These are phyloP conservation scores for Xylariaceae sp. DNA, from an alignment of 2,329 filamentous ascomycete genomes.

Conservation along the genomic window DNA sequence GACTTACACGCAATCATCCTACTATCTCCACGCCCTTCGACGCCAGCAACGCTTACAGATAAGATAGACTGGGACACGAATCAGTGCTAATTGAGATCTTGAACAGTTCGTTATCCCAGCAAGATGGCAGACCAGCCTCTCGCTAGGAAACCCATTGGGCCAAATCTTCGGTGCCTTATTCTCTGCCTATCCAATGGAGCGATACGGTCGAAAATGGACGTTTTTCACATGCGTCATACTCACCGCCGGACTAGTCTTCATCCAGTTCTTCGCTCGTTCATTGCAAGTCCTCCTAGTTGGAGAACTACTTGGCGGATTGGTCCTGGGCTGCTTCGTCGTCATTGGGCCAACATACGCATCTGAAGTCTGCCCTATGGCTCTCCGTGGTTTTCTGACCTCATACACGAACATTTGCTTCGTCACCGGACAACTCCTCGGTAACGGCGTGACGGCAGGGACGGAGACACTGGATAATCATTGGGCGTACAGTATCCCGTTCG, in stretches of 20 bases:
- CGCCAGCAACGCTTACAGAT: not conserved
- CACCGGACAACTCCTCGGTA: constrained; percentile 54
- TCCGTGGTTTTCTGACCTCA: constrained; percentile 53
- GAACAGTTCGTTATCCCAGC: constrained; percentile 32
- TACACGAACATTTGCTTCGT: constrained; percentile 60
- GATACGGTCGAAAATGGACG: constrained; percentile 41
- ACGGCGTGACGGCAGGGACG: constrained; percentile 42
- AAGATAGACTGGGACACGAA: not conserved
- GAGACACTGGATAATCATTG: constrained; percentile 39
- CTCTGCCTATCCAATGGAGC: constrained; percentile 43
- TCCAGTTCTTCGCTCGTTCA: constrained; percentile 57
- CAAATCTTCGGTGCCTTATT: constrained; percentile 52
- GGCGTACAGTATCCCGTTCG: constrained; percentile 47
- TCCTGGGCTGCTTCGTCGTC: constrained; percentile 57
- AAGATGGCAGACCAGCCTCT: constrained; percentile 43
- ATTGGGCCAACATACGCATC: constrained; percentile 55
- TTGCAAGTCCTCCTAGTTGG: constrained; percentile 53
- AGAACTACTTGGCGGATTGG: constrained; percentile 56
- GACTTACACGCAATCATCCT: not conserved
- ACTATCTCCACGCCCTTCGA: not conserved
- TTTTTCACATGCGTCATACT: constrained; percentile 41
- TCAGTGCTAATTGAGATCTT: not conserved
- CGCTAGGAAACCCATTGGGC: constrained; percentile 52
- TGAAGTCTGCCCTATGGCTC: constrained; percentile 54
- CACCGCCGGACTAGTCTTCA: constrained; percentile 52